phyloP scores from a whole-genome alignment of 768 basidiomycete genomes.

The Lyophyllum decastes region DNA sequence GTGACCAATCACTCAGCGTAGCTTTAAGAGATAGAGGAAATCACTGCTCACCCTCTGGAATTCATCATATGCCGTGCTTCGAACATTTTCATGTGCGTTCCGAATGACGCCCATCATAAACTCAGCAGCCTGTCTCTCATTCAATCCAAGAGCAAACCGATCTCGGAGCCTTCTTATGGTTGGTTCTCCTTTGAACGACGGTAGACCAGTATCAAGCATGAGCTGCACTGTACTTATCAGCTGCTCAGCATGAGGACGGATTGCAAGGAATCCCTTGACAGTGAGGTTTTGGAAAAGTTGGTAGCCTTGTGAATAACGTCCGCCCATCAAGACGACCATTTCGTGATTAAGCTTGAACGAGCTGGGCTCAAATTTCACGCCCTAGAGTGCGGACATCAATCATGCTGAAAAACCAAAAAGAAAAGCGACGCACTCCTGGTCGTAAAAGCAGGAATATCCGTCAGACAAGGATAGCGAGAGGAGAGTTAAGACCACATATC shows the following conservation, averaged over 20 bases:
- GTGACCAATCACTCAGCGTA: conserved; percentile 1
- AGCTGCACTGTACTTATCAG: conserved; percentile 85
- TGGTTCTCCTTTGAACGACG: conserved; percentile 94
- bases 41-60: conserved; percentile 76
- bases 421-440: conserved; percentile 59
- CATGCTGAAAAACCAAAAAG: conserved; percentile 1
- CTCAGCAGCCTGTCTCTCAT: conserved; percentile 90
- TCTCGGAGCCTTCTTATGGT: conserved; percentile 88
- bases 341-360: conserved; percentile 99
- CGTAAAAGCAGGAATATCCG: conserved; percentile 43
- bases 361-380: conserved; percentile 97
- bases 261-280: conserved; percentile 94
- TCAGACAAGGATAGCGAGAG: conserved; percentile 19
- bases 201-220: conserved; percentile 94
- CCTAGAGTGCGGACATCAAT: conserved; percentile 42
- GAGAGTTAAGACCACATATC: conserved; percentile 61
- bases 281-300: conserved; percentile 91
- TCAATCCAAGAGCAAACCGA: conserved; percentile 79
- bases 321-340: conserved; percentile 98
- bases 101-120: conserved; percentile 88
- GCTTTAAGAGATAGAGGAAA: not conserved
- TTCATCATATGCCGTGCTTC: conserved; percentile 93
- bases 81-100: conserved; percentile 93
- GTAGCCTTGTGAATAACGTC: conserved; percentile 91
- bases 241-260: conserved; percentile 92